Base-by-base conservation (phyloP, 352 stramenopile species). In the Phytopythium oedochilum region DNA sequence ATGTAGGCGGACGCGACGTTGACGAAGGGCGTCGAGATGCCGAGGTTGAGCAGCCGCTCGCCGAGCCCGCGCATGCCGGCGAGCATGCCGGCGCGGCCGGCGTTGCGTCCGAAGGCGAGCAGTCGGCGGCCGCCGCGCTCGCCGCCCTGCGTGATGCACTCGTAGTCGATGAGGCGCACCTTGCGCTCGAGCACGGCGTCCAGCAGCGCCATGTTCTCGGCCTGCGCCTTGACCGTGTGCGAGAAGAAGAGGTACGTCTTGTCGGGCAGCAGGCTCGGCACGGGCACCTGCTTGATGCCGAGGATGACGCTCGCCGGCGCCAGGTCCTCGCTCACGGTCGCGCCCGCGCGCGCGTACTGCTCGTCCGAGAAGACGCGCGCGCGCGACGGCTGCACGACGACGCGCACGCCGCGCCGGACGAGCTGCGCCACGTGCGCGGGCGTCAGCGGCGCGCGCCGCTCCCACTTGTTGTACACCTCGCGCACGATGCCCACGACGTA, bases 241-340 rank as follows among this genome's bases (percentile, higher is more conserved):
- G 83, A 96, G 67, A 99, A 99, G 75, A 98, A 98, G 59, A 98
- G 83, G 68, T 98, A 98, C 22, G 92, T 97, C 71, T 97, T 97
- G 35, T 98, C 78, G 9, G 78, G 53, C 44, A 97, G 68, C 39
- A 98, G 70, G 49, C 84, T 60, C 17, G 82, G 65, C 59, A 83
- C 83, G 14, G 81, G 84, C 44, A 97, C 86, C 56, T 98, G 88
- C 73, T 99, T 99, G 59, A 99, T 94, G 65, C 95, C 94, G 51
- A 99, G 81, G 60, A 99, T 96, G 45, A 98, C 75, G 57, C 91
- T 89, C 32, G 89, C 93, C 15, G 64, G 56, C 25, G 66, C 78
- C 9, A 99, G 61, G 60, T 98, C 89, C 22, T 98, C 92, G 39
- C 72, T 83, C 36, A 99, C 53, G 6, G 60, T 86, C 3, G 96